Base-by-base conservation (phyloP, 345 rosid genomes). In the Iberis pinnata region DNA sequence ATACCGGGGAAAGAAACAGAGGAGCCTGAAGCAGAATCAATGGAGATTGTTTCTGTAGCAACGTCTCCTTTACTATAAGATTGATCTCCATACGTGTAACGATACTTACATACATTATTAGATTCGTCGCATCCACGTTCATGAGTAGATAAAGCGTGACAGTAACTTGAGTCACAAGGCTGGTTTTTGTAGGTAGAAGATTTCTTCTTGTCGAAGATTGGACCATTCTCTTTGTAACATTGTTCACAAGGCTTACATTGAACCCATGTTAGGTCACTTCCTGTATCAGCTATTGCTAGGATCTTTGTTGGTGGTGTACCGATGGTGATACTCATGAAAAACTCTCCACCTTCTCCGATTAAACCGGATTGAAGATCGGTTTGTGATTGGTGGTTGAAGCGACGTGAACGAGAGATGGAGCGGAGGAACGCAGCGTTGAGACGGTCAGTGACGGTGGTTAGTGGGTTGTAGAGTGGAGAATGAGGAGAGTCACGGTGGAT, bases 251-350 rank as follows among this genome's bases (percentile, higher is more conserved):
- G 89, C 37, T 69, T 54, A 53, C 92, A 87, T 9, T 83, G 92
- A 2, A 75, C 49, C 89, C 89, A 87, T 0, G 67, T 72, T 10
- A 83, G 78, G 53, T 87, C 82, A 13, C 87, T 87, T 0, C 87
- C 83, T 0, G 80, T 83, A 52, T 83, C 89, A 1, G 82, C 89
- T 0, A 76, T 60, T 3, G 60, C 85, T 0, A 79, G 50, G 2
- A 74, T 52, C 35, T 53, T 55, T 1, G 75, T 6, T 0, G 73
- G 67, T 9, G 85, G 96, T 12, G 73, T 75, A 29, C 93, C 89
- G 3, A 84, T 60, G 1, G 71, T 72, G 19, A 84, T 70, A 9
- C 56, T 58, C 82, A 80, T 75, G 55, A 78, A 69, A 43, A 75
- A 87, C 43, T 78, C 83, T 2, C 85, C 93, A 0, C 59, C 77